Evolutionary conservation across 352 stramenopile genomes (phyloP).

Genomic region (Phytophthora capsici): DNA sequence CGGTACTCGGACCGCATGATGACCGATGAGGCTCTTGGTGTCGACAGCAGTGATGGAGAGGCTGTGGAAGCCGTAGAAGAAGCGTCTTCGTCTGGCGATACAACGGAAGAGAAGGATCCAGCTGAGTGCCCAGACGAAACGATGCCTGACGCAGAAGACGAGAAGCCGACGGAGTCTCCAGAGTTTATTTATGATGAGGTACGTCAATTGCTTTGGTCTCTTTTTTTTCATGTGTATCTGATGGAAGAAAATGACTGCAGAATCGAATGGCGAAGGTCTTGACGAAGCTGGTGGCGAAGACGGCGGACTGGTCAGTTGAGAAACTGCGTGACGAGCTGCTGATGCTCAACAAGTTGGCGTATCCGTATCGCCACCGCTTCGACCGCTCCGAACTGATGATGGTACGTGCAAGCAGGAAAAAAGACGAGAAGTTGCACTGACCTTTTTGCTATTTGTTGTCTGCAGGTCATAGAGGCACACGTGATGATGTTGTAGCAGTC

Average conservation of each 20-base stretch:
- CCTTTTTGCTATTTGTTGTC: conserved; percentile 2
- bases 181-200: conserved; percentile 89
- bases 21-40: conserved; percentile 48
- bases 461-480: conserved; percentile 38
- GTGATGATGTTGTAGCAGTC: conserved; percentile 27
- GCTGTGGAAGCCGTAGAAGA: conserved; percentile 18
- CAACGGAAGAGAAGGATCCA: conserved; percentile 11
- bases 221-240: not conserved
- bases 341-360: conserved; percentile 74
- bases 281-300: conserved; percentile 63
- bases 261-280: conserved; percentile 57
- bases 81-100: not conserved
- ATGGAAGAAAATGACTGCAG: conserved; percentile 27
- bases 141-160: conserved; percentile 18
- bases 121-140: conserved; percentile 18
- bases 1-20: conserved; percentile 57
- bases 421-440: conserved; percentile 7
- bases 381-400: conserved; percentile 75
- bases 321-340: conserved; percentile 76
- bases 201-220: conserved; percentile 10
- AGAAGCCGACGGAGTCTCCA: conserved; percentile 25
- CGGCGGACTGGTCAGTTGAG: conserved; percentile 71
- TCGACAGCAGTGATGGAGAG: conserved; percentile 31
- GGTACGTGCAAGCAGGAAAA: conserved; percentile 30
- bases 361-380: conserved; percentile 63